Evolutionary conservation across 139 green algal genomes (phyloP).

Genomic region (Deuterostichococcus epilithicus): DNA sequence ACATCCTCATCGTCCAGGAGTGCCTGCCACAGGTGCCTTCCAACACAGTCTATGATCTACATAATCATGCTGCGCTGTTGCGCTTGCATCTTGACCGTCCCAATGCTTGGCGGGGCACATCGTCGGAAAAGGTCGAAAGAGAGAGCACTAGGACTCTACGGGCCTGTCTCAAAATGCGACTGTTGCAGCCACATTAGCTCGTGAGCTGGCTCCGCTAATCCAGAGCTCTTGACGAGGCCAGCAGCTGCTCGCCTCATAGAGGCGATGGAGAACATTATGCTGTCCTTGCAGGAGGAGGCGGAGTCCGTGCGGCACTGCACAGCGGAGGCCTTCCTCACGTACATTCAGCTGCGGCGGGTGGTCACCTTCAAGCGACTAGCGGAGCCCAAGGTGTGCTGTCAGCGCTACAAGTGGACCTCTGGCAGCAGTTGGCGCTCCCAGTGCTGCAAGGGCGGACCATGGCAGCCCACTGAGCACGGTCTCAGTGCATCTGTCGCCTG

Average conservation of each 20-base stretch:
- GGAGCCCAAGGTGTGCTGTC: conserved; percentile 22
- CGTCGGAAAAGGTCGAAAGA: background rate
- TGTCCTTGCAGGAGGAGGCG: conserved; percentile 10
- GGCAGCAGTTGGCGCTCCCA: background rate
- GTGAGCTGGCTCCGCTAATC: too few species aligned
- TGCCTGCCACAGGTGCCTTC: conserved; percentile 16
- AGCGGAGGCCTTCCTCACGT: conserved; percentile 64
- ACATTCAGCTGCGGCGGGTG: conserved; percentile 56
- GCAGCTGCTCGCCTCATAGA: too few species aligned
- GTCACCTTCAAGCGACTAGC: conserved; percentile 68
- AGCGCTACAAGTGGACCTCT: conserved; percentile 7
- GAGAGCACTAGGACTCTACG: too few species aligned
- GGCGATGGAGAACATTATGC: too few species aligned
- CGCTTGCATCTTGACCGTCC: background rate
- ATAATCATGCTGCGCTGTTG: background rate
- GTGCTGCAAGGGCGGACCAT: too few species aligned
- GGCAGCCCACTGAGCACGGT: too few species aligned
- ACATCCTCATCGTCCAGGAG: conserved; percentile 84
- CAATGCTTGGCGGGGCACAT: background rate
- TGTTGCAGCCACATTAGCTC: too few species aligned
- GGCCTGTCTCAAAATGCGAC: too few species aligned
- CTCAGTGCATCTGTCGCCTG: too few species aligned
- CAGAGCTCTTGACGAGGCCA: background rate
- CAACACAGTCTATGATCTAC: background rate
- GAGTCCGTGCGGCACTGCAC: conserved; percentile 26